Base-by-base conservation (phyloP, 176 grass and related monocot genomes). In the Microstegium vimineum region DNA sequence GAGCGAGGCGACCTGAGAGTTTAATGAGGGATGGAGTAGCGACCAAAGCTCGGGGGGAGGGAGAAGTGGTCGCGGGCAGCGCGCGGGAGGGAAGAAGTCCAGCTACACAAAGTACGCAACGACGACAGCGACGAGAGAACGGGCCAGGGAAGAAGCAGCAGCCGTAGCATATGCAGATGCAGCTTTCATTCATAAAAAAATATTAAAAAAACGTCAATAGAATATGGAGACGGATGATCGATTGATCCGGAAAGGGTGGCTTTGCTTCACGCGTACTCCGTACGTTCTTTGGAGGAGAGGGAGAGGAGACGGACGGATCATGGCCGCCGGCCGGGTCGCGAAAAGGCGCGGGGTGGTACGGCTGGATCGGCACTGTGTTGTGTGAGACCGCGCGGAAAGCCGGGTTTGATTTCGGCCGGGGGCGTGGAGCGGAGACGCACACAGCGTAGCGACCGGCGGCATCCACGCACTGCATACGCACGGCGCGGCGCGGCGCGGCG, bases 201-300 rank as follows among this genome's bases (percentile, higher is more conserved):
- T n/a, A n/a, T n/a, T n/a, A 38, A 25, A 47, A 65, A 60, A 57
- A 68, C 10, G 68, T 11, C 63, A 13, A n/a, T 26, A 13, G 40
- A 46, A 26, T 62, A 72, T 46, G 23, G 16, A 30, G 41, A 46
- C 15, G 59, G 37, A 27, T 11, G 65, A 31, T 28, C 14, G 71
- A 54, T 62, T 12, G 10, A 30, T 13, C 35, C 16, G 11, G 9
- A 40, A 7, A 40, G 54, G 13, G 31, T 0, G 31, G 64, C 38
- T 77, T 87, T 82, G 78, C 85, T 82, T 87, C 78, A 18, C 26
- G 85, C 63, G 3, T 47, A n/a, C n/a, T n/a, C n/a, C n/a, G n/a
- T n/a, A 87, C 78, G 85, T 23, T 52, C 36, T 28, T 26, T 5
- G 0, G 26, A 35, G 15, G 25, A n/a, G n/a, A n/a, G n/a, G n/a